Evolutionary conservation across 1,284 basidiomycete species (phyloP), one percentile per base, ranked within the genome.

Genomic region (Rhizoctonia solani): DNA sequence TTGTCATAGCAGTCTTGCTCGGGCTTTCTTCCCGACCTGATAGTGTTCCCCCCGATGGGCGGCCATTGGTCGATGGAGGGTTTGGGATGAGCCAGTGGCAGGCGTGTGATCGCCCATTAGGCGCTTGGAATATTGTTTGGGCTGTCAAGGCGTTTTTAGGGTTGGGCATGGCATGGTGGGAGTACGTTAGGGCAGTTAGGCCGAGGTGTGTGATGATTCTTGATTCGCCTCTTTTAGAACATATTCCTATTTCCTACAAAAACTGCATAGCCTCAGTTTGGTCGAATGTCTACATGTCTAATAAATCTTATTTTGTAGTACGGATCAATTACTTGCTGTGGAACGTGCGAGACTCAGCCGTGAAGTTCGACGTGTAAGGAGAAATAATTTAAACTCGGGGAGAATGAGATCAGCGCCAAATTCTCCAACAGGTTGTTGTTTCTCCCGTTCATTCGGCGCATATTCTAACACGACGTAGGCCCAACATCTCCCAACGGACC

Each of bases 91-190:
- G 50, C 39, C 61, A 72, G 46, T 72, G 66, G 68, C 52, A 67
- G 32, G 59, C 68, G 21, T 72, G 71, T 65, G 56, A 68, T n/a
- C 53, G 59, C 14, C 70, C 70, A 3, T 75, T 92, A 11, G 89
- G 89, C 0, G 77, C 80, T 2, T 92, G 89, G 90, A 82, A 86
- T 67, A 81, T 81, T 54, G 77, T 92, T 3, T 92, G 90, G 88
- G 75, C 87, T 25, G 77, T 81, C 23, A 81, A 87, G 69, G 83
- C 85, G 4, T 72, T 79, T 6, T 73, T 89, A 41, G 83, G 84
- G 3, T 79, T 80, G 34, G 72, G 74, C 14, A 73, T 90, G 68
- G 79, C 84, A 0, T 82, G 83, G 69, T 90, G 63, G 56, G 55
- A 55, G 44, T 70, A 65, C 54, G 21, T 50, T 50, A 27, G 61